These are phyloP conservation scores for Quercus tomentella DNA, from an alignment of 331 rosid species.

Conservation along the genomic window DNA sequence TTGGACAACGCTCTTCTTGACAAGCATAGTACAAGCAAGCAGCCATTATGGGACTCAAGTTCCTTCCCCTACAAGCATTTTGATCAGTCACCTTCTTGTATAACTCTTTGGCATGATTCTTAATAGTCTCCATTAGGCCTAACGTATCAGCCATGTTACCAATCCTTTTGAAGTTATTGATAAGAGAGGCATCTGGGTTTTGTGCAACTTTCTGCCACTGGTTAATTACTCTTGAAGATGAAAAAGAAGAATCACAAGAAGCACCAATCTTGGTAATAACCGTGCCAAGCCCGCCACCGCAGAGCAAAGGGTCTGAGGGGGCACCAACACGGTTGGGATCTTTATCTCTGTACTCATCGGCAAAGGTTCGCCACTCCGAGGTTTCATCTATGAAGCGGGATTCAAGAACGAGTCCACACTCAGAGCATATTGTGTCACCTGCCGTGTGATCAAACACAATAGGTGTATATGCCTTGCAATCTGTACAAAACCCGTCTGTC, in stretches of 20 bases:
- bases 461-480: background rate
- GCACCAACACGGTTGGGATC: background rate
- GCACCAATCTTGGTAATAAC: too few relatives aligned
- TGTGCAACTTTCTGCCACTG: too few relatives aligned
- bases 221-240: too few relatives aligned
- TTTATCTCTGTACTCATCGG: background rate
- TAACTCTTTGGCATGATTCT: background rate
- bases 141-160: background rate
- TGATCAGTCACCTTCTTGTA: conserved; percentile 5
- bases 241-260: too few relatives aligned
- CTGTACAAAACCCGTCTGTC: background rate
- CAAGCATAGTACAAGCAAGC: conserved; percentile 22
- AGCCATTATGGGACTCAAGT: background rate
- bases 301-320: background rate
- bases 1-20: background rate
- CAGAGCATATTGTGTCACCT: conserved; percentile 17
- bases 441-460: background rate
- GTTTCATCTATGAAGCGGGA: background rate
- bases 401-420: conserved; percentile 15
- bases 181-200: background rate
- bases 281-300: background rate
- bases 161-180: background rate
- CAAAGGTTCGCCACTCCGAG: conserved; percentile 16
- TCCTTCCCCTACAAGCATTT: background rate
- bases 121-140: background rate